A percentile compares a stretch with the other conserved stretches of the same genome.
Conservation (phyloP, 73 alveolate genomes). For the Tetrahymena borealis region DNA sequence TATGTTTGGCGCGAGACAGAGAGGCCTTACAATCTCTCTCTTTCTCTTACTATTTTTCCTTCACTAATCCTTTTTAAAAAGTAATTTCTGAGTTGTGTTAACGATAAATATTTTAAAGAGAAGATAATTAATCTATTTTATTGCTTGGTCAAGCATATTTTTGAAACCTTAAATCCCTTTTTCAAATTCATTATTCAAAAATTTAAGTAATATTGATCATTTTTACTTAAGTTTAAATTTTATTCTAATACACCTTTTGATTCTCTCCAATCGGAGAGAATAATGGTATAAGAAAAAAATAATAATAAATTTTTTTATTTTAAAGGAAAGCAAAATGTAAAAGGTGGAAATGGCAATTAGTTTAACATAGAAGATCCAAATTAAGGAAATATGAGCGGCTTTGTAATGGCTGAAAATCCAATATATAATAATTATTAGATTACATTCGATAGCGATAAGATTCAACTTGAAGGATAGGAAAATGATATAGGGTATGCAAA, state of each 20-base stretch:
- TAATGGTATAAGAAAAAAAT: background rate
- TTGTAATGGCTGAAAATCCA: background rate
- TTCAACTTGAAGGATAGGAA: background rate
- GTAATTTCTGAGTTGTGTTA: background rate
- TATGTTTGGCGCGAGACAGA: background rate
- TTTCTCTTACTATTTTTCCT: background rate
- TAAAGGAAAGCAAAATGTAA: background rate
- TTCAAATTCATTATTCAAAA: too few species aligned
- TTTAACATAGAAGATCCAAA: background rate
- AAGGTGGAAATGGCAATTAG: background rate
- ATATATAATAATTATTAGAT: background rate
- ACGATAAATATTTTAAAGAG: too few species aligned
- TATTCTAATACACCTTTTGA: background rate
- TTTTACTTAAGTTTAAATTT: too few species aligned
- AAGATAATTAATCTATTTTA: too few species aligned
- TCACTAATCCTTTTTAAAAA: background rate
- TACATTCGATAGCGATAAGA: background rate
- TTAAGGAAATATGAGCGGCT: background rate
- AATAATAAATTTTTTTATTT: background rate
- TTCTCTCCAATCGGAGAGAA: background rate
- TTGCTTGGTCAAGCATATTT: too few species aligned
- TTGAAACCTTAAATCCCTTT: too few species aligned
- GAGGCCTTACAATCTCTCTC: too few species aligned
- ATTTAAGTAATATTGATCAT: too few species aligned
- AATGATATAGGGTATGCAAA: background rate